Base-by-base conservation (phyloP, 805 yeast genomes). In the Monosporozyma solicola region DNA sequence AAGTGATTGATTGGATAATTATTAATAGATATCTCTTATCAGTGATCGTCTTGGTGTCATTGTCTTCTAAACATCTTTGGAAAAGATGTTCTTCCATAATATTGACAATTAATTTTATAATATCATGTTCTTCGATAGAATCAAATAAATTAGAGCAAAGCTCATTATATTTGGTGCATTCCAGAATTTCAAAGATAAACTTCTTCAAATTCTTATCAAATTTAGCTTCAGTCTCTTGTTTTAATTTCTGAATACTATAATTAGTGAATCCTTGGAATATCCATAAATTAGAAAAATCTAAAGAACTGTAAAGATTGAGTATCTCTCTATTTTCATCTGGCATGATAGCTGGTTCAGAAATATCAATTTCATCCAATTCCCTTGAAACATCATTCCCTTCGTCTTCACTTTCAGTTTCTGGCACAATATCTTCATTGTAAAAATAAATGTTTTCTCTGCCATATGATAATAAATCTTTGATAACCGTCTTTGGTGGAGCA, bases 281-380 rank as follows among this genome's bases (percentile, higher is more conserved):
- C 70, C 70, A 65, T 24, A 65, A 43, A 51, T 66, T 68, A 8
- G 66, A 57, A 51, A 68, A 68, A 51, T 67, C 66, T 46, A 50
- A 35, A 13, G 35, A 39, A 37, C 20, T 31, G 32, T 44, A 50
- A n/a, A 50, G 20, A 8, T 39, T 41, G 22, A 35, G 29, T 5
- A 11, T 37, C 5, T 33, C 25, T 1, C 8, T n/a, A 33, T 25
- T 35, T 11, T 37, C 45, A 24, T 27, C 44, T 37, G 2, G n/a
- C 7, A 7, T 33, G 3, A 13, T 39, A 9, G 11, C 15, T 13
- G 20, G 25, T 6, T 35, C 31, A 3, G 39, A n/a, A 29, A 51
- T 55, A 32, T 54, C 59, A 15, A 49, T 50, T 3, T 57, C 58
- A 10, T 29, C 32, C 11, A n/a, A 9, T 7, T 47, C 53, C 20